Conservation (phyloP, 2,329 filamentous ascomycete species). For the Cordyceps militaris region DNA sequence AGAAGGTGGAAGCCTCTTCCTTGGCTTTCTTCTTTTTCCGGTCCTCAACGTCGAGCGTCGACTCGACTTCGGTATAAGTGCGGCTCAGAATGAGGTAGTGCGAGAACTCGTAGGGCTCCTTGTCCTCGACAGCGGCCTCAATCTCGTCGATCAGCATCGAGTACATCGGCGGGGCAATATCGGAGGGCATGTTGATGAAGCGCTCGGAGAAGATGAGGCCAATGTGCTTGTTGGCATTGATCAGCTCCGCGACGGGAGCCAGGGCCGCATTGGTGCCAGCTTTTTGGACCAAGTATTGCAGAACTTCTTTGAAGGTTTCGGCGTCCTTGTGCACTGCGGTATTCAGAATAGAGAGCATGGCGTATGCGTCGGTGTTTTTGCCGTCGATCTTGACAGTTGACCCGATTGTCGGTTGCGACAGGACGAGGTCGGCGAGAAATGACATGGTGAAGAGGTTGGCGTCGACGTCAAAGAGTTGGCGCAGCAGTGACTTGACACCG, state of each 20-base stretch:
- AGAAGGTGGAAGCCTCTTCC: slow-evolving; percentile 60
- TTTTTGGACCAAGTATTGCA: slow-evolving; percentile 60
- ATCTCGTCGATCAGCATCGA: slow-evolving; percentile 90
- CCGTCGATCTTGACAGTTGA: slow-evolving; percentile 97
- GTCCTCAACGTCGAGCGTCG: slow-evolving; percentile 61
- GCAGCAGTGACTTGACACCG: slow-evolving; percentile 80
- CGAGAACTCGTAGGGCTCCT: slow-evolving; percentile 86
- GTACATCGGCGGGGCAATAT: slow-evolving; percentile 91
- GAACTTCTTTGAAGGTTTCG: slow-evolving; percentile 62
- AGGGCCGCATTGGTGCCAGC: slow-evolving; percentile 48
- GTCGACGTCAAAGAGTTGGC: slow-evolving; percentile 89
- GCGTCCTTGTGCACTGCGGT: slow-evolving; percentile 71
- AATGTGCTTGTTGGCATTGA: slow-evolving; percentile 52
- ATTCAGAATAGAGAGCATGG: slow-evolving; percentile 84
- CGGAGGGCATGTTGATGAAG: slow-evolving; percentile 92
- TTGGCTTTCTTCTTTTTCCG: slow-evolving; percentile 58
- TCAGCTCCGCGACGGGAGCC: slow-evolving; percentile 48
- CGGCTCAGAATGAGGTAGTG: slow-evolving; percentile 91
- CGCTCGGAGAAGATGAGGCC: slow-evolving; percentile 88
- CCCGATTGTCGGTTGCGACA: slow-evolving; percentile 80
- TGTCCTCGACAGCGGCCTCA: slow-evolving; percentile 76
- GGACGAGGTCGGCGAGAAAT: slow-evolving; percentile 74
- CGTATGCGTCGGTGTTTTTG: slow-evolving; percentile 85
- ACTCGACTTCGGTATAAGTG: slow-evolving; percentile 84
- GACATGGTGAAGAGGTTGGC: slow-evolving; percentile 80